phyloP scores from a whole-genome alignment of 2,329 filamentous ascomycete species.

The Colletotrichum filicis region DNA sequence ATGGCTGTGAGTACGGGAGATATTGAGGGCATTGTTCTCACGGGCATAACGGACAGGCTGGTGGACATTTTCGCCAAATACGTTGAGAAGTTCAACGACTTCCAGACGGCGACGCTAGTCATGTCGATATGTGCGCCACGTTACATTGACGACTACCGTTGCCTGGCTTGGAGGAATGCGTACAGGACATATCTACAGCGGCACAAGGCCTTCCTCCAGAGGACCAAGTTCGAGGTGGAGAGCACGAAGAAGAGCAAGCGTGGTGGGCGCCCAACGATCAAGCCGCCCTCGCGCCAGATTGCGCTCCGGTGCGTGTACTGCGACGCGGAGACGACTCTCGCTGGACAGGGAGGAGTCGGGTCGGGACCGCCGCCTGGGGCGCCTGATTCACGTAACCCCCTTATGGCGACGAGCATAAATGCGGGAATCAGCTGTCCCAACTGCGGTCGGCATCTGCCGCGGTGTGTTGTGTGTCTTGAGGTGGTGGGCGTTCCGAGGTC shows the following conservation, averaged over 20 bases:
- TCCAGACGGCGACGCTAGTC: conserved; percentile 82
- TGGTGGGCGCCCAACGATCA: conserved; percentile 71
- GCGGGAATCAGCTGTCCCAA: conserved; percentile 73
- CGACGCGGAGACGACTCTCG: conserved; percentile 64
- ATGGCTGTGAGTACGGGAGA: conserved; percentile 74
- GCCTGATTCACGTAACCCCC: conserved; percentile 59
- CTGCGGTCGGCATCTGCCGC: conserved; percentile 73
- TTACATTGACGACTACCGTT: conserved; percentile 82
- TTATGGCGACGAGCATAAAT: conserved; percentile 66
- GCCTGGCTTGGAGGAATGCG: conserved; percentile 76
- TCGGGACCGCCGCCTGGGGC: conserved; percentile 26
- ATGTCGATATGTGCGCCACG: conserved; percentile 79
- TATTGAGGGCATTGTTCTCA: conserved; percentile 81
- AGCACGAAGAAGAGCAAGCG: conserved; percentile 77
- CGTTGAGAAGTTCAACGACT: conserved; percentile 79
- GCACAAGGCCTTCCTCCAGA: conserved; percentile 78
- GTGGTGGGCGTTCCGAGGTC: conserved; percentile 73
- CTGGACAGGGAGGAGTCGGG: conserved; percentile 31
- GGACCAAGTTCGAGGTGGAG: conserved; percentile 82
- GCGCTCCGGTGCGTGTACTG: conserved; percentile 83
- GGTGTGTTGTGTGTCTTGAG: conserved; percentile 75
- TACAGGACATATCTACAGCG: conserved; percentile 79
- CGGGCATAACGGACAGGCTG: conserved; percentile 77
- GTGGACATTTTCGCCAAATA: conserved; percentile 83
- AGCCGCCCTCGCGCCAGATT: conserved; percentile 75